Percentiles rank a stretch among this genome's conserved stretches.
Evolutionary conservation across 2,329 filamentous ascomycete species (phyloP).

Genomic region (Aspergillus tamarii): DNA sequence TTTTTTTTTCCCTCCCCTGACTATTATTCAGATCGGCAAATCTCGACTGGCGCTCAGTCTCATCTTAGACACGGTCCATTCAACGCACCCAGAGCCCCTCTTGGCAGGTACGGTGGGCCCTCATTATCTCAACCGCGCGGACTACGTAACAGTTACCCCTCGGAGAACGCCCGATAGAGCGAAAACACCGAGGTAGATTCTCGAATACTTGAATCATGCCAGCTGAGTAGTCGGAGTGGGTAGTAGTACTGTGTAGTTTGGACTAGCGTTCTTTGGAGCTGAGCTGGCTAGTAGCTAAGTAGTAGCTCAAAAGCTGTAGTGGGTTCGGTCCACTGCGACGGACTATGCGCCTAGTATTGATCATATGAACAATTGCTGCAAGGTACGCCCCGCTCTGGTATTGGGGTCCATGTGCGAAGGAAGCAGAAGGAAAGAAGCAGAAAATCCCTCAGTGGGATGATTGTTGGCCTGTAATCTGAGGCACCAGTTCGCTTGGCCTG

Average conservation of each 20-base stretch:
- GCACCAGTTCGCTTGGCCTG: neutral
- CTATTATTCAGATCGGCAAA: conserved; percentile 4
- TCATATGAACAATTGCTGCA: conserved; percentile 6
- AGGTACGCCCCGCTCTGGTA: conserved; percentile 6
- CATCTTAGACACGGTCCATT: conserved; percentile 1
- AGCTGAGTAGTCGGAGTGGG: neutral
- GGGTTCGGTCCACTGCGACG: conserved; percentile 5
- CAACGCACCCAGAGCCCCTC: conserved; percentile 1
- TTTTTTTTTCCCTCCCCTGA: neutral
- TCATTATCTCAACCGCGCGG: neutral
- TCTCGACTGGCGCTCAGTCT: neutral
- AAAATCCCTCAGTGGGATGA: conserved; percentile 1
- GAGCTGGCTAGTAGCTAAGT: neutral
- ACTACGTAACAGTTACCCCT: neutral
- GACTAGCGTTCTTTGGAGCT: neutral
- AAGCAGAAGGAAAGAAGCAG: neutral
- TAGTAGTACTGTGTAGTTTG: neutral
- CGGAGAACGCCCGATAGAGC: conserved; percentile 11
- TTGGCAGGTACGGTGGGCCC: conserved; percentile 12
- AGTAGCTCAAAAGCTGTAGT: conserved; percentile 5
- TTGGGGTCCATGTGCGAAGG: neutral
- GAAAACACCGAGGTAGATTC: conserved; percentile 3
- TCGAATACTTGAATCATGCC: neutral
- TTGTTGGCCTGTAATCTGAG: neutral
- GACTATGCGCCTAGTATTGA: conserved; percentile 1